Evolutionary conservation across 495 filamentous ascomycete genomes (phyloP), one percentile per base, ranked within the genome.

Genomic region (Xylaria cubensis): DNA sequence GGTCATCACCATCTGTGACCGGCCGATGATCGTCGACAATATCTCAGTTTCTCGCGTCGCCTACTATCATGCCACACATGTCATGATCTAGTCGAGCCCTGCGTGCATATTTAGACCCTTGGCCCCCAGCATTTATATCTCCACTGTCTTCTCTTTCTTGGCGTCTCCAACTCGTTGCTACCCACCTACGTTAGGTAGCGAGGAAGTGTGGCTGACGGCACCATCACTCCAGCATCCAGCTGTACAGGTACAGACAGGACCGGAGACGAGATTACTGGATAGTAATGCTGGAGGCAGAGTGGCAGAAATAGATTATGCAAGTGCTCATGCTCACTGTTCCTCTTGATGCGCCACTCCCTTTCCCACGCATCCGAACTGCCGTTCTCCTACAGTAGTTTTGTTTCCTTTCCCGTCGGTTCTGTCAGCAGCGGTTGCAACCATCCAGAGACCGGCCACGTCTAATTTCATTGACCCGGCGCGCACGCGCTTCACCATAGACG

Each of bases 311-410:
- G 34, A 21, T 67, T 50, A 56, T 67, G 65, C 50, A 56, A 55
- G 65, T 67, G 65, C 36, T 67, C 65, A 51, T 63, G 29, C 34
- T 61, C 58, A 56, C 64, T 51, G 48, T 50, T 56, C 50, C 65
- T 67, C 65, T 46, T 26, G 63, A 65, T 64, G 42, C 32, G 21
- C 50, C 65, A 67, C 65, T 41, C 65, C 48, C n/a, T 44, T 34
- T 56, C 65, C 36, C 65, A 55, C 4, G 65, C 65, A 67, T 56
- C 65, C 65, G 50, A 67, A 67, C 50, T 67, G 65, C 65, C 48
- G 65, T 21, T 53, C 48, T 41, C 24, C 19, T 42, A 51, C 36
- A 1, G 29, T 56, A 29, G 13, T 55, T 44, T 55, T 67, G 24
- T 56, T 56, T 56, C 65, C 65, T 29, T 56, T 42, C 50, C 21